These are phyloP conservation scores for Spatholobus suberectus DNA, from an alignment of 306 rosid species.

Conservation along the genomic window DNA sequence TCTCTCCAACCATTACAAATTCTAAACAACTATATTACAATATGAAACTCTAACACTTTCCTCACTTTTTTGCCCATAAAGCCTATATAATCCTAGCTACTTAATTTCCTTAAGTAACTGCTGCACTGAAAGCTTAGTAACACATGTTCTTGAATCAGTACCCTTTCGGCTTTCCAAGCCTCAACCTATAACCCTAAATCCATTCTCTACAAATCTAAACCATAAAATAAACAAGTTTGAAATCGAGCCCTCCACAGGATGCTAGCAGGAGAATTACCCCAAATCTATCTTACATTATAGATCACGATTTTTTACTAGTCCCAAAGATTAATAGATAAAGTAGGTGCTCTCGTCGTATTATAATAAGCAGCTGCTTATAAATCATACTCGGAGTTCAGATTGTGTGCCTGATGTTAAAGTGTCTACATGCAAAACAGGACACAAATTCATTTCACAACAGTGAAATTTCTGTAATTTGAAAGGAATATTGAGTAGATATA, in stretches of 20 bases:
- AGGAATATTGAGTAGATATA: neutral
- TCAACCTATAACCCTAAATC: neutral
- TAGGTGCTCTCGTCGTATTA: neutral
- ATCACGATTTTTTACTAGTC: neutral
- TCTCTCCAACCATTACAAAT: too few relatives aligned
- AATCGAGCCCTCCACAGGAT: neutral
- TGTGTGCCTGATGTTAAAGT: neutral
- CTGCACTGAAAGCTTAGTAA: too few relatives aligned
- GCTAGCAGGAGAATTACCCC: neutral
- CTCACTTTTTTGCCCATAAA: too few relatives aligned
- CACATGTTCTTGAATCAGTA: too few relatives aligned
- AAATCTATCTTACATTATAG: neutral
- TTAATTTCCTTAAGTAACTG: too few relatives aligned
- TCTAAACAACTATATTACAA: too few relatives aligned
- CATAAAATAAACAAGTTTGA: neutral
- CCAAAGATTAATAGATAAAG: neutral
- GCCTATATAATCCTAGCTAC: too few relatives aligned
- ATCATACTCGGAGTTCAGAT: neutral
- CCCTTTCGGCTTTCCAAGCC: neutral
- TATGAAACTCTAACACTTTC: too few relatives aligned
- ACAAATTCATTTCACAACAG: slow-evolving; percentile 8
- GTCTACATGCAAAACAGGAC: neutral
- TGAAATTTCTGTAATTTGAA: neutral
- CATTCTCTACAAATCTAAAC: neutral
- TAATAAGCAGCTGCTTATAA: neutral